Evolutionary conservation across 2,329 filamentous ascomycete species (phyloP).

Genomic region (Alternaria triticina): DNA sequence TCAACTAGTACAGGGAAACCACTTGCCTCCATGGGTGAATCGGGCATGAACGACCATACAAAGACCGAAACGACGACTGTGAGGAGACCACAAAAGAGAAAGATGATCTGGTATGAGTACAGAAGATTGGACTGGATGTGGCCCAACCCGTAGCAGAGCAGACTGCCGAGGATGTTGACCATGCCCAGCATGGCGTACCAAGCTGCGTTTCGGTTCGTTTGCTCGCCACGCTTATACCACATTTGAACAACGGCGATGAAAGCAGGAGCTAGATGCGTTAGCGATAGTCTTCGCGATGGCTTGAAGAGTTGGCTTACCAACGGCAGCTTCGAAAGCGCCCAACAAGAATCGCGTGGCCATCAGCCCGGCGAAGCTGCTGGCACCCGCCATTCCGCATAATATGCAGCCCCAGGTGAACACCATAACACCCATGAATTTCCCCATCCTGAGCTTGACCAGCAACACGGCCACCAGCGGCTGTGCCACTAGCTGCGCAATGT

Average conservation of each 20-base stretch:
- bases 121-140: conserved; percentile 59
- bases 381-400: conserved; percentile 67
- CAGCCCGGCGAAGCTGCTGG: conserved; percentile 65
- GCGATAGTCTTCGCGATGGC: not conserved
- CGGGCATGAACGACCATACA: conserved; percentile 65
- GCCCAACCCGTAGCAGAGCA: conserved; percentile 65
- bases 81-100: conserved; percentile 49
- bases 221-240: conserved; percentile 67
- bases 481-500: conserved; percentile 61
- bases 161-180: conserved; percentile 62
- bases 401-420: conserved; percentile 62
- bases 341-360: conserved; percentile 69
- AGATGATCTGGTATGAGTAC: conserved; percentile 46
- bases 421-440: conserved; percentile 63
- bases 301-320: conserved; percentile 32
- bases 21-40: conserved; percentile 62
- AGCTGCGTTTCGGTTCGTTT: conserved; percentile 62
- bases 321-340: conserved; percentile 71
- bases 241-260: conserved; percentile 49
- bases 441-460: conserved; percentile 66
- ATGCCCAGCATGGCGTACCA: conserved; percentile 70
- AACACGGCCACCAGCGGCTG: conserved; percentile 61
- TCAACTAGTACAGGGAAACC: not conserved
- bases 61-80: conserved; percentile 60
- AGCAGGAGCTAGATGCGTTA: conserved; percentile 32